Evolutionary conservation across 2,329 filamentous ascomycete genomes (phyloP).

Genomic region (Alternaria panax): DNA sequence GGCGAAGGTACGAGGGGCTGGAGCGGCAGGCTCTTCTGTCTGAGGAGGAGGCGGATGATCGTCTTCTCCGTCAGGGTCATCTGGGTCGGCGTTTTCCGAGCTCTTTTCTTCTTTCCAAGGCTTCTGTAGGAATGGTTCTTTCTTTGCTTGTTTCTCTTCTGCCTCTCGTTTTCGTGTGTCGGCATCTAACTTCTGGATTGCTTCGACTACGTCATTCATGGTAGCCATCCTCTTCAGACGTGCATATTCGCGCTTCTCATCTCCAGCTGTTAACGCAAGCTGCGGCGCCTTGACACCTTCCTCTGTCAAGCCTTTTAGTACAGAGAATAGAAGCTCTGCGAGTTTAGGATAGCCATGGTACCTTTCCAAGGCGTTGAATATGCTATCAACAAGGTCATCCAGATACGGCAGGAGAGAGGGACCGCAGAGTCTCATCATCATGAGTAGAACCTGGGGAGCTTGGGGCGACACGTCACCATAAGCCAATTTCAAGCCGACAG

Average conservation of each 20-base stretch:
- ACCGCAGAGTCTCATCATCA: conserved; percentile 92
- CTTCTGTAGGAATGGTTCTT: conserved; percentile 35
- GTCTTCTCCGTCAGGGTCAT: conserved; percentile 45
- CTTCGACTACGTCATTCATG: conserved; percentile 34
- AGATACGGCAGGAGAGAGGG: conserved; percentile 83
- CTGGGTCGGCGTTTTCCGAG: conserved; percentile 37
- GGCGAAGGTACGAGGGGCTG: conserved; percentile 76
- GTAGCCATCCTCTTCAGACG: conserved; percentile 9
- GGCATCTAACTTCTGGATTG: conserved; percentile 46
- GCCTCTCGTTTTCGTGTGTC: conserved; percentile 34
- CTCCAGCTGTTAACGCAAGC: conserved; percentile 49
- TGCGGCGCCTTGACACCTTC: conserved; percentile 72
- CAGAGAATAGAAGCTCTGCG: conserved; percentile 83
- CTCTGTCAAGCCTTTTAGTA: conserved; percentile 81
- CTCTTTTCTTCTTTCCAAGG: conserved; percentile 47
- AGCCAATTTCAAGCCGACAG: conserved; percentile 86
- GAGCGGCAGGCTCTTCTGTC: conserved; percentile 63
- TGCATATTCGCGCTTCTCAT: not conserved
- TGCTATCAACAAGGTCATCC: conserved; percentile 87
- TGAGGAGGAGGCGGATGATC: conserved; percentile 31
- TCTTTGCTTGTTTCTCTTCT: conserved; percentile 28
- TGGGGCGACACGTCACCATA: conserved; percentile 92
- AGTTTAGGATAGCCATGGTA: conserved; percentile 92
- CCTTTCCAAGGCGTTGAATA: conserved; percentile 91
- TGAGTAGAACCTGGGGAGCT: conserved; percentile 85